These are phyloP conservation scores for Lathyrus sativus DNA, from an alignment of 306 rosid species.

Conservation along the genomic window DNA sequence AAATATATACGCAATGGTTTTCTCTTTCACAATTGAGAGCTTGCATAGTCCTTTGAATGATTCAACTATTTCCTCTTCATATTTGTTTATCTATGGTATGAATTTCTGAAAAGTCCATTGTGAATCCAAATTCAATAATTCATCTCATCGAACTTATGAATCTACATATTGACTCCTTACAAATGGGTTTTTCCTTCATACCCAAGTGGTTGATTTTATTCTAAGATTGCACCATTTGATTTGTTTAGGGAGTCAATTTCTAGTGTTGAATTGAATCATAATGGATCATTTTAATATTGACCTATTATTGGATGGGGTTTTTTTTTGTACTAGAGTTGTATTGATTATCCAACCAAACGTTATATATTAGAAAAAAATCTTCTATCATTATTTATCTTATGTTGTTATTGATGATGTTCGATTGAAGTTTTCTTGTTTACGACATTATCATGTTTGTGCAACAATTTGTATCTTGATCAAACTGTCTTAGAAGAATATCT, in stretches of 20 bases:
- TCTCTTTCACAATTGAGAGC: no score
- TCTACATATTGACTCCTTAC: no score
- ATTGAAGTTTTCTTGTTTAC: slow-evolving; percentile 13
- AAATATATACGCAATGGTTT: no score
- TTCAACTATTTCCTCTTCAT: no score
- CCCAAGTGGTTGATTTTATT: not conserved
- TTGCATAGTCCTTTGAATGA: no score
- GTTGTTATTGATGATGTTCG: not conserved
- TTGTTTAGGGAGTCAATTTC: slow-evolving; percentile 3
- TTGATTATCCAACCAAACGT: not conserved
- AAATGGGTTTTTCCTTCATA: no score
- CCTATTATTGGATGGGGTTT: slow-evolving; percentile 26
- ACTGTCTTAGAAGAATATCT: no score
- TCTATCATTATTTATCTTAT: not conserved
- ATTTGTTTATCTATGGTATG: no score
- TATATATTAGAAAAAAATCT: not conserved
- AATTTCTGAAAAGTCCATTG: no score
- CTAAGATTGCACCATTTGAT: not conserved
- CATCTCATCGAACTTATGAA: no score
- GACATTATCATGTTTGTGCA: slow-evolving; percentile 7
- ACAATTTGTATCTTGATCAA: not conserved
- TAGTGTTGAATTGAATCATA: not conserved
- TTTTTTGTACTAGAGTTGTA: no score
- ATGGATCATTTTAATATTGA: slow-evolving; percentile 1
- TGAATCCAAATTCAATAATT: no score